Base-by-base conservation (phyloP, 768 basidiomycete genomes). In the Lactarius vividus region DNA sequence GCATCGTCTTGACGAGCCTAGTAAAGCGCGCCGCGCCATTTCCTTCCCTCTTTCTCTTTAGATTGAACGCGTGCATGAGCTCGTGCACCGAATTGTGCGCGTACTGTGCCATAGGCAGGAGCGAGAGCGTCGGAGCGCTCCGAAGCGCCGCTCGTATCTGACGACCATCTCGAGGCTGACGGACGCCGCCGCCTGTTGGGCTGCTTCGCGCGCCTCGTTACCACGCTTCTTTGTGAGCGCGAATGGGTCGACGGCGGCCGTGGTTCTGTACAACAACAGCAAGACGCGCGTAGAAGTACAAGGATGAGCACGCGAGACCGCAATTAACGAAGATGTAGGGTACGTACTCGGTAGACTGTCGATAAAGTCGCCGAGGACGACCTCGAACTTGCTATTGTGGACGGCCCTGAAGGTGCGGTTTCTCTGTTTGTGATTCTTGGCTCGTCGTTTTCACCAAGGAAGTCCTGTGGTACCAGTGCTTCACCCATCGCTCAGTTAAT, bases 91-190 rank as follows among this genome's bases (percentile, higher is more conserved):
- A n/a, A n/a, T n/a, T n/a, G n/a, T n/a, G n/a, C n/a, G n/a, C n/a
- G n/a, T n/a, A n/a, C n/a, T 79, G 79, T 77, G 89, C 81, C 79
- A 91, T 88, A 9, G 96, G 91, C 1, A 94, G 94, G 0, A 96
- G 79, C 10, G 82, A 76, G 82, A 96, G 84, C 7, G 80, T 82
- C 46, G 60, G 46, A 8, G 79, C 79, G 0, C 82, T 29, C 92
- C 74, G 79, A 97, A 96, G 29, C 79, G 79, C 29, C 86, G 80
- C 73, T 89, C 77, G 72, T 91, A 87, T 46, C 86, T 82, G 54
- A 90, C 78, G 31, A 83, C 81, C 65, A 83, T 84, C 63, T 75
- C 76, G 40, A 76, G 67, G 18, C 72, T 77, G 61, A 83, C 79
- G 0, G 77, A 74, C 2, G 35, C 35, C 35, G 7, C 35, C 35